These are phyloP conservation scores for Fusarium sacchari DNA, from an alignment of 2,329 filamentous ascomycete genomes.

Conservation along the genomic window DNA sequence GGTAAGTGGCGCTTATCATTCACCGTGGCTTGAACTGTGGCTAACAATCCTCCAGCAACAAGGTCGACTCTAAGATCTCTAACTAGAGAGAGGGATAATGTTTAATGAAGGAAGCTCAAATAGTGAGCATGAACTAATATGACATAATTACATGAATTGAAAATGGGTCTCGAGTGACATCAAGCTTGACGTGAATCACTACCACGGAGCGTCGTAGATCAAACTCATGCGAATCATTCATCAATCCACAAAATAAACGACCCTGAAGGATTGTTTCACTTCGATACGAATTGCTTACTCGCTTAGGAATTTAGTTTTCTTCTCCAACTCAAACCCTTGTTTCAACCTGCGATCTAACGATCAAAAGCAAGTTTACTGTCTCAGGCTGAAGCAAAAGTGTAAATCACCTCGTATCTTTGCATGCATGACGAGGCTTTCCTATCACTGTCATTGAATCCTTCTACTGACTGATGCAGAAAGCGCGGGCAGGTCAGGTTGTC, in stretches of 20 bases:
- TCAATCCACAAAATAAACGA: constrained; percentile 9
- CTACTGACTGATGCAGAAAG: not conserved
- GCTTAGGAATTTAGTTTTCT: not conserved
- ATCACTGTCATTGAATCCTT: not conserved
- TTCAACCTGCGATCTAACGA: not conserved
- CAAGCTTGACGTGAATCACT: not conserved
- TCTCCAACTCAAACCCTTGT: not conserved
- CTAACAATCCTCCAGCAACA: constrained; percentile 29
- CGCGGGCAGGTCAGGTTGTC: constrained; percentile 26
- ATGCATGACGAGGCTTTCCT: not conserved
- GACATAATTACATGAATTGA: not conserved
- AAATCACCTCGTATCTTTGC: not conserved
- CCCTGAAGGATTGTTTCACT: not conserved
- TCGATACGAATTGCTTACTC: constrained; percentile 2
- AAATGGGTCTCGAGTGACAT: not conserved
- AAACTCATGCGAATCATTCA: not conserved
- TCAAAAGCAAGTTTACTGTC: not conserved
- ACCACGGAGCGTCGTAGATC: not conserved
- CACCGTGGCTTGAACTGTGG: not conserved
- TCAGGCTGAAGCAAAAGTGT: not conserved
- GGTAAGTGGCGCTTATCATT: constrained; percentile 43
- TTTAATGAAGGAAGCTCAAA: constrained; percentile 21
- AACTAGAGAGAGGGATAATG: constrained; percentile 45
- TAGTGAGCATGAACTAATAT: constrained; percentile 36
- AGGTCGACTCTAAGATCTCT: constrained; percentile 47